Base-by-base conservation (phyloP, 352 stramenopile genomes). In the Pseudoperonospora humuli region DNA sequence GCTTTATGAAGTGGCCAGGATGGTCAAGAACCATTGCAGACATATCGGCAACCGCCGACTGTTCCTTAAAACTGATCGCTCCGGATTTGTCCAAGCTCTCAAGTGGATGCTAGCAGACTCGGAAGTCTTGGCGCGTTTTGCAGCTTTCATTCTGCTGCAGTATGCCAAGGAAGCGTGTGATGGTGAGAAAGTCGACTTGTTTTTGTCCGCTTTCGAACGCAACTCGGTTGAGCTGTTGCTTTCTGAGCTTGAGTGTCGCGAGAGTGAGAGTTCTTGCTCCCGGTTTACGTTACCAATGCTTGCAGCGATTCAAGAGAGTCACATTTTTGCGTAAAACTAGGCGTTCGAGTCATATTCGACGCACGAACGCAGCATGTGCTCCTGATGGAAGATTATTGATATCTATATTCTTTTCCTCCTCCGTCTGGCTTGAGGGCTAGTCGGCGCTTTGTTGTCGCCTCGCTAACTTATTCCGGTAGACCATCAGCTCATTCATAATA, bases 11-110 rank as follows among this genome's bases (percentile, higher is more conserved):
- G 64, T 86, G 19, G 56, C 67, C 18, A 78, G 77, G 47, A 51
- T 44, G 40, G 45, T 89, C 28, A 89, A 89, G 54, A 70, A 85
- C 56, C 60, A 74, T 44, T 86, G 74, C 55, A 65, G 76, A 20
- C 67, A 85, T 72, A 64, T 67, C 43, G 70, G 65, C 49, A 89
- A 89, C 67, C 73, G 74, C 48, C 63, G 67, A 24, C 38, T 82
- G 14, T 84, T 88, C 37, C 34, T 83, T 6, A 45, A 71, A 27
- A 26, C 59, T 1, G 54, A 75, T 15, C 70, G 58, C 19, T 46
- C 64, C 7, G 52, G 55, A 26, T 67, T 88, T 7, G 34, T 80
- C 17, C 55, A 68, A 50, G 67, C 54, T 9, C 58, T 88, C 20
- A 66, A 77, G 50, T 86, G 64, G 76, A 83, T 85, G 69, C 62